phyloP scores from a whole-genome alignment of 2,329 filamentous ascomycete species.

The Aspergillus intermedius region DNA sequence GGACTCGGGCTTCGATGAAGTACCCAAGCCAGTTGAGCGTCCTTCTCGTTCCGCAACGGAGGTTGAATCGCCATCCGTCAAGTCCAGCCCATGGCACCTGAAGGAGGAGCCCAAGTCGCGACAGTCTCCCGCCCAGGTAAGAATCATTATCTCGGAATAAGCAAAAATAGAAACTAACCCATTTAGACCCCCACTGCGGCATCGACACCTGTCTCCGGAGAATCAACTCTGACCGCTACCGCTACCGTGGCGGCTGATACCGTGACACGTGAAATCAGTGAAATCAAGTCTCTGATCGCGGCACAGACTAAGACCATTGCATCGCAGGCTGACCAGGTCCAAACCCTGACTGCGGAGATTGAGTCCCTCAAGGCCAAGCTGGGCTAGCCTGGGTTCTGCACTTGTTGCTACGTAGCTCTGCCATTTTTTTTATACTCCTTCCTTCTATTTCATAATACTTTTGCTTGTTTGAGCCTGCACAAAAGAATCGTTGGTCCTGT shows the following conservation, averaged over 20 bases:
- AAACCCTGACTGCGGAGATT: constrained; percentile 63
- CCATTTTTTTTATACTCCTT: constrained; percentile 2
- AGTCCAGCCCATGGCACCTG: constrained; percentile 23
- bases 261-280: constrained; percentile 60
- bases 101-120: constrained; percentile 22
- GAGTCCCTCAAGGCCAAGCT: constrained; percentile 75
- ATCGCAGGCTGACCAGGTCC: constrained; percentile 70
- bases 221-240: constrained; percentile 23
- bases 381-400: constrained; percentile 30
- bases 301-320: constrained; percentile 71
- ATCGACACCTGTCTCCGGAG: constrained; percentile 32
- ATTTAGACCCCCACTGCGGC: constrained; percentile 16
- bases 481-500: constrained; percentile 7
- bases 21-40: constrained; percentile 67
- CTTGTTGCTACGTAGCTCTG: neutral
- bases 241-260: constrained; percentile 39
- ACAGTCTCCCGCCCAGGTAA: constrained; percentile 19
- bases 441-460: neutral
- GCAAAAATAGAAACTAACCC: neutral
- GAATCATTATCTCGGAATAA: neutral
- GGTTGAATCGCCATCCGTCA: constrained; percentile 21
- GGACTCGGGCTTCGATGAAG: constrained; percentile 79
- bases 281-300: constrained; percentile 73
- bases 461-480: neutral
- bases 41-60: constrained; percentile 27